Percentiles rank a stretch among this genome's conserved stretches.
phyloP scores from a whole-genome alignment of 225 moss, liverwort and hornwort genomes.

The Anthoceros angustus region DNA sequence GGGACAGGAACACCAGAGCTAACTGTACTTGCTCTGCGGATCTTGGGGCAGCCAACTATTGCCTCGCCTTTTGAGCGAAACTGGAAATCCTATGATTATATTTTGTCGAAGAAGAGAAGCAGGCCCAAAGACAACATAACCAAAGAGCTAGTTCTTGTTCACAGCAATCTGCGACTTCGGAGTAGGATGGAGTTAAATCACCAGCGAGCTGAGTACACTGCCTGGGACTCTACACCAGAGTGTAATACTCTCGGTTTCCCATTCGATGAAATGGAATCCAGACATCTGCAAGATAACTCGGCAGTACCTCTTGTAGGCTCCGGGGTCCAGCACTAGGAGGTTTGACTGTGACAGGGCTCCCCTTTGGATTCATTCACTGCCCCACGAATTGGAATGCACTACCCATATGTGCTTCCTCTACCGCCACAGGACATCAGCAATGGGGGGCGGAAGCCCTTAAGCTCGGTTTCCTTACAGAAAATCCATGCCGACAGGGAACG shows the following conservation, averaged over 20 bases:
- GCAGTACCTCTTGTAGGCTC: neutral
- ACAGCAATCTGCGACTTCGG: slow-evolving; percentile 3
- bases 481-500: too few relatives aligned
- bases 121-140: neutral
- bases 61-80: neutral
- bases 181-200: neutral
- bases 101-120: neutral
- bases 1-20: slow-evolving; percentile 1
- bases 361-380: too few relatives aligned
- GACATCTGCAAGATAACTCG: neutral
- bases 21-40: neutral
- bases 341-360: too few relatives aligned
- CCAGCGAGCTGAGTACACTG: neutral
- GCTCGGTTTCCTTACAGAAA: too few relatives aligned
- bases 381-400: too few relatives aligned
- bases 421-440: too few relatives aligned
- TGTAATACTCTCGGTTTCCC: neutral
- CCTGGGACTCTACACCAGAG: neutral
- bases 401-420: too few relatives aligned
- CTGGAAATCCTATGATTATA: neutral
- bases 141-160: neutral
- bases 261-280: neutral
- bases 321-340: neutral
- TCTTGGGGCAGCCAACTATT: neutral
- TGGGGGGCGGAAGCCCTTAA: too few relatives aligned